A percentile compares a stretch with the other conserved stretches of the same genome.
These are phyloP conservation scores for Capsicum baccatum DNA, from an alignment of 257 asterid species.

Conservation along the genomic window DNA sequence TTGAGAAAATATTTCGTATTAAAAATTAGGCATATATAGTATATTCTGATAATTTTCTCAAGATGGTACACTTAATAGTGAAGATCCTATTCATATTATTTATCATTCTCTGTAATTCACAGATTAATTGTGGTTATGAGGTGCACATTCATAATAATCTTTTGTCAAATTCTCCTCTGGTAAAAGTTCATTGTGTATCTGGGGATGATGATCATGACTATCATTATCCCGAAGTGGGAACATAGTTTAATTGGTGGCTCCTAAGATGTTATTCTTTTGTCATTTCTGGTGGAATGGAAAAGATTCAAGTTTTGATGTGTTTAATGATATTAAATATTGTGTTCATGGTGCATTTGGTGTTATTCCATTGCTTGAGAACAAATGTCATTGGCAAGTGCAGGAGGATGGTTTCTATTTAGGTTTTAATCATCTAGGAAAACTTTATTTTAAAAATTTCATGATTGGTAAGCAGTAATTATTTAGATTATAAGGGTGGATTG, in stretches of 20 bases:
- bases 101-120: background rate
- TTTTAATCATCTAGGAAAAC: no score
- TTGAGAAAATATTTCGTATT: background rate
- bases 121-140: background rate
- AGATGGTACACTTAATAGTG: background rate
- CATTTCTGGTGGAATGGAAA: background rate
- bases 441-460: no score
- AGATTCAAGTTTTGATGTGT: background rate
- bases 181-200: background rate
- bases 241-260: background rate
- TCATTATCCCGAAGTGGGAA: background rate
- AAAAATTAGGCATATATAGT: background rate
- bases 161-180: background rate
- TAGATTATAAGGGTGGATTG: no score
- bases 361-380: no score
- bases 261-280: background rate
- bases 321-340: background rate
- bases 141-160: background rate
- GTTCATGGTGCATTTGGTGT: background rate
- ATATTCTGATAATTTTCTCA: background rate
- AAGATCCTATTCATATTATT: background rate
- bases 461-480: no score
- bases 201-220: background rate
- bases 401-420: no score
- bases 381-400: no score